phyloP scores from a whole-genome alignment of 495 filamentous ascomycete species.

The Talaromyces proteolyticus region DNA sequence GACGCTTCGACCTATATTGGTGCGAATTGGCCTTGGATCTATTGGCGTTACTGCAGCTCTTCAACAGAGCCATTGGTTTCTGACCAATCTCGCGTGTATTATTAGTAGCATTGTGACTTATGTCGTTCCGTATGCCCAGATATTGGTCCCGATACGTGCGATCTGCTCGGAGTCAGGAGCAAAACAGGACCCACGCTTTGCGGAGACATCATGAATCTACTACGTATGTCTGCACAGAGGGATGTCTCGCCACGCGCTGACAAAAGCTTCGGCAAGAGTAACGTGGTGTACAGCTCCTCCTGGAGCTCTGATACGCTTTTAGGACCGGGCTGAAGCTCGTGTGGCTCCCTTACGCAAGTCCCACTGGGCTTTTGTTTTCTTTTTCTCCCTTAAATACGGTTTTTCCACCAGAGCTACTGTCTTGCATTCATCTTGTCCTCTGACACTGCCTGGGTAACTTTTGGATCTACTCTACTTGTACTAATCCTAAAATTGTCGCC shows the following conservation, averaged over 20 bases:
- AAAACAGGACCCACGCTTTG: background rate
- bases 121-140: background rate
- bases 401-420: background rate
- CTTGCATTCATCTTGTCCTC: background rate
- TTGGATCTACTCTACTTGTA: slow-evolving; percentile 2
- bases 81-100: background rate
- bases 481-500: slow-evolving; percentile 2
- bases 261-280: background rate
- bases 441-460: background rate
- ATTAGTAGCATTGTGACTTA: slow-evolving; percentile 9
- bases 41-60: background rate
- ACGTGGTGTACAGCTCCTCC: background rate
- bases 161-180: background rate
- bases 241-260: background rate
- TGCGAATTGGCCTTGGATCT: background rate
- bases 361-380: background rate
- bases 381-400: background rate
- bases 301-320: background rate
- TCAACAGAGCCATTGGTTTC: background rate
- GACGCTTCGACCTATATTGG: background rate
- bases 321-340: background rate
- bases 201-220: background rate
- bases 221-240: background rate
- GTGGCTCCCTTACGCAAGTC: background rate
- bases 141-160: background rate